Percentiles rank a stretch among this genome's conserved stretches.
Evolutionary conservation across 768 basidiomycete species (phyloP).

Genomic region (Serendipita indica): DNA sequence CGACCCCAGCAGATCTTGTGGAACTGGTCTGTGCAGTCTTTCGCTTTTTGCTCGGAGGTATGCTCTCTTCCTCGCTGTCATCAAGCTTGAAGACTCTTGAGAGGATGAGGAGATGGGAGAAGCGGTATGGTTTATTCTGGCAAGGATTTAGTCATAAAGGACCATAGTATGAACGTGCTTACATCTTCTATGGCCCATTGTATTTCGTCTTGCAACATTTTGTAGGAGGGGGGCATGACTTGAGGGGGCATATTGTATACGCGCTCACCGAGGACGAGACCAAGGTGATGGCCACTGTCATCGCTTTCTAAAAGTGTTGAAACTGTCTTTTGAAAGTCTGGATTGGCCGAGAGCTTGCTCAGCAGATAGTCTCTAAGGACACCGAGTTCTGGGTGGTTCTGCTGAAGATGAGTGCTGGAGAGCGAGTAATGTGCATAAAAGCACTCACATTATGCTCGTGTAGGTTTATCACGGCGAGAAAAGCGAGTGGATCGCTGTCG

Average conservation of each 20-base stretch:
- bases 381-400: conserved; percentile 61
- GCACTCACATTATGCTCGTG: conserved; percentile 41
- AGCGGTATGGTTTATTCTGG: conserved; percentile 47
- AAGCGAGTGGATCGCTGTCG: conserved; percentile 81
- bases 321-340: conserved; percentile 38
- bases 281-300: conserved; percentile 41
- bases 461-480: conserved; percentile 74
- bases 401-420: neutral
- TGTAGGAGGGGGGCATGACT: conserved; percentile 81
- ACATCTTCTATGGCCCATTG: conserved; percentile 54
- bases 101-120: conserved; percentile 60
- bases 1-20: conserved; percentile 30
- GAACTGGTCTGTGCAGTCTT: conserved; percentile 14
- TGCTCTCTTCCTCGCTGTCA: conserved; percentile 35
- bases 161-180: conserved; percentile 15
- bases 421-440: neutral
- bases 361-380: conserved; percentile 58
- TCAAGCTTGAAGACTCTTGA: conserved; percentile 73
- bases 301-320: conserved; percentile 35
- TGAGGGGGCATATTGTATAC: conserved; percentile 94
- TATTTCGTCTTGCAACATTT: conserved; percentile 77
- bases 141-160: neutral
- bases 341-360: conserved; percentile 36
- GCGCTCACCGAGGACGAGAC: conserved; percentile 73
- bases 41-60: conserved; percentile 18